Base-by-base conservation (phyloP, 495 filamentous ascomycete genomes). In the Aspergillus diversus region DNA sequence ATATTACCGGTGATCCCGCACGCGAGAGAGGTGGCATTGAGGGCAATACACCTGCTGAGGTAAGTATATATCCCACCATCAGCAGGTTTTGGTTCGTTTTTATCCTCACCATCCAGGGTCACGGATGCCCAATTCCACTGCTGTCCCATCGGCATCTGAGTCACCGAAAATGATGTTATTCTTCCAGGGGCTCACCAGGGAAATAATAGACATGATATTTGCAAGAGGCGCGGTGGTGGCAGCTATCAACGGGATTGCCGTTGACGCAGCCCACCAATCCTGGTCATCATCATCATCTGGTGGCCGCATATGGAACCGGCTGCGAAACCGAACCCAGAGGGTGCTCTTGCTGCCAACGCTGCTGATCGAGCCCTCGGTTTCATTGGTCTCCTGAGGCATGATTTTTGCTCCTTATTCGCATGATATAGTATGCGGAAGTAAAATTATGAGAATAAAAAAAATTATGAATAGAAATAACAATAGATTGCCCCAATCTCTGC, bases 201-300 rank as follows among this genome's bases (percentile, higher is more conserved):
- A 87, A 9, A 87, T 88, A 37, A 93, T 89, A n/a, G 88, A 90
- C 67, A 90, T 80, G 21, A 92, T 84, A 71, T 92, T 92, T 11
- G 90, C 90, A 15, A 92, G 76, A 1, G 90, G 90, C 0, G 88
- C 89, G 5, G 88, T 81, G 1, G 89, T 87, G 5, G 90, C 90
- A 0, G 89, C 89, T 5, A 92, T 71, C 5, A 93, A 79, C 9
- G 90, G 90, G 50, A 92, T 90, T 12, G 86, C 89, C 5, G 88
- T 93, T 0, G 87, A 90, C 1, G 90, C 90, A 62, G 91, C 85
- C 90, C 90, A 93, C 90, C 90, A 93, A 48, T 84, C 78, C 64
- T 82, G 77, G 7, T 76, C 77, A 43, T 81, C 80, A 37, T 81
- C 81, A 61, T 84, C 82, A 27, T 82, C 78, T 27, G 78, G 69